A percentile compares a stretch with the other conserved stretches of the same genome.
These are phyloP conservation scores for Marchantia polymorpha DNA, from an alignment of 225 moss, liverwort and hornwort species.

Conservation along the genomic window DNA sequence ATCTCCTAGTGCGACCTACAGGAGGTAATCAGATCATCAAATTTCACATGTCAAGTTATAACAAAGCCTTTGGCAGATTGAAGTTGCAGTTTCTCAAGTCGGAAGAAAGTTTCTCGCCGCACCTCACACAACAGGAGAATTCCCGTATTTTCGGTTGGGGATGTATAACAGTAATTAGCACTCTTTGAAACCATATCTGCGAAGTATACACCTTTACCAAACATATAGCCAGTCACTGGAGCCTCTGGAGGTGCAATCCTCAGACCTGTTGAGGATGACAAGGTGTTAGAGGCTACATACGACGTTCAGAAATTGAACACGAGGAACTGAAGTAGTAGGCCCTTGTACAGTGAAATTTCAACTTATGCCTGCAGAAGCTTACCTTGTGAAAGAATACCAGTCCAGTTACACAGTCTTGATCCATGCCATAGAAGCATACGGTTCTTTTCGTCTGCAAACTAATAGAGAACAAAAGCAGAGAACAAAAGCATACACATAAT, in stretches of 20 bases:
- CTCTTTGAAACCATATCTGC: constrained; percentile 98
- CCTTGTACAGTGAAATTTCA: not conserved
- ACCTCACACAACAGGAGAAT: constrained; percentile 92
- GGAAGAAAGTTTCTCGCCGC: not conserved
- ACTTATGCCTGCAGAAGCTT: not conserved
- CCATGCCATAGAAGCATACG: constrained; percentile 99
- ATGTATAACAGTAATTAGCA: constrained; percentile 79
- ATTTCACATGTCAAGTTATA: not conserved
- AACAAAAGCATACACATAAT: not conserved
- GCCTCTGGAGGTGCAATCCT: constrained; percentile 98
- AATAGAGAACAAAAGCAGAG: not conserved
- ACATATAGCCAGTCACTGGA: constrained; percentile 87
- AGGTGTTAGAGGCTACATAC: not conserved
- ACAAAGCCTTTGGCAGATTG: not conserved
- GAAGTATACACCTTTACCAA: constrained; percentile 97
- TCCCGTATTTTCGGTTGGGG: constrained; percentile 39
- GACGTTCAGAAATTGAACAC: not conserved
- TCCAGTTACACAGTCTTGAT: constrained; percentile 92
- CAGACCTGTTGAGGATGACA: constrained; percentile 56
- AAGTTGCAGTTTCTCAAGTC: not conserved
- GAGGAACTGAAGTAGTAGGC: not conserved
- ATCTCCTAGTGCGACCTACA: constrained; percentile 80
- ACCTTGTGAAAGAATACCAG: constrained; percentile 97
- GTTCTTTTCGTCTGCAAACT: constrained; percentile 69
- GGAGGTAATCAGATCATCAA: not conserved